phyloP scores from a whole-genome alignment of 495 filamentous ascomycete genomes.

The Friedmanniomyces endolithicus region DNA sequence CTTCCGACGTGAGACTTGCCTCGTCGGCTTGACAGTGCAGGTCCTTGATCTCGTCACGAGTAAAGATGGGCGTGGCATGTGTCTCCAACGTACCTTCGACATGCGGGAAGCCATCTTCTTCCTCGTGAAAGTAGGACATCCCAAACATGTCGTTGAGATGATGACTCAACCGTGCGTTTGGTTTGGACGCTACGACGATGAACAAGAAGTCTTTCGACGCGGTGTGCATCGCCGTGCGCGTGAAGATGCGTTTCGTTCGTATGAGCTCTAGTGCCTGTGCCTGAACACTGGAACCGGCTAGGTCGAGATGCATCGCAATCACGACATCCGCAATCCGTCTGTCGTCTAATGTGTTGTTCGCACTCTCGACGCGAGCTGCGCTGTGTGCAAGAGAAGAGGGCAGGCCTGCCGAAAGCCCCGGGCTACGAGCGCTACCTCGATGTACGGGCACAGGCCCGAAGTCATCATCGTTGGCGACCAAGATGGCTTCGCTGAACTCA shows the following conservation, averaged over 20 bases:
- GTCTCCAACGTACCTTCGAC: constrained; percentile 35
- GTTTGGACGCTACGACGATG: constrained; percentile 44
- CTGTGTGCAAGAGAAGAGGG: constrained; percentile 3
- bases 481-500: constrained; percentile 59
- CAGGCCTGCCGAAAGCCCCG: not conserved
- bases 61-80: not conserved
- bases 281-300: constrained; percentile 59
- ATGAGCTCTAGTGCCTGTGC: constrained; percentile 79
- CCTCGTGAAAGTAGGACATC: constrained; percentile 74
- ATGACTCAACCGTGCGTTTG: constrained; percentile 14
- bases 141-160: constrained; percentile 67
- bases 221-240: constrained; percentile 53
- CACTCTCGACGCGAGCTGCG: constrained; percentile 18
- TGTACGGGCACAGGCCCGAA: constrained; percentile 1
- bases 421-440: not conserved
- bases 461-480: constrained; percentile 30
- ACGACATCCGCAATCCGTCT: constrained; percentile 62
- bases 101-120: constrained; percentile 57
- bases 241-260: constrained; percentile 63
- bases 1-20: constrained; percentile 47
- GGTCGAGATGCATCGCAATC: constrained; percentile 67
- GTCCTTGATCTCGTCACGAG: constrained; percentile 33
- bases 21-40: constrained; percentile 30
- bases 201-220: constrained; percentile 75
- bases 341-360: constrained; percentile 28